A percentile compares a stretch with the other conserved stretches of the same genome.
Evolutionary conservation across 257 asterid genomes (phyloP).

Genomic region (Haberlea rhodopensis): DNA sequence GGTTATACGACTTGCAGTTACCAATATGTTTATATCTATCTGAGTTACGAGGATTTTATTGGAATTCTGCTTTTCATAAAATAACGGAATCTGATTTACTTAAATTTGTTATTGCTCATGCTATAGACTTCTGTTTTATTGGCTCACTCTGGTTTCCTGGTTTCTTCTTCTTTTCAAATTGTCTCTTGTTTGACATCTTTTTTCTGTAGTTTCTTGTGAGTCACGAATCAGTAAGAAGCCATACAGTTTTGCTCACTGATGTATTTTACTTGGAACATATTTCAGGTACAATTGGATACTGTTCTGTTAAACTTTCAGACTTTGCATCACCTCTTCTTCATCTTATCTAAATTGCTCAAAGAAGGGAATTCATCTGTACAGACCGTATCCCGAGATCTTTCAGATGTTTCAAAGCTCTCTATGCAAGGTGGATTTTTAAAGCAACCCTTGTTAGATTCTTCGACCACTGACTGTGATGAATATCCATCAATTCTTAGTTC

Average conservation of each 20-base stretch:
- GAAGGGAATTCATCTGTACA: constrained; percentile 59
- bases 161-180: neutral
- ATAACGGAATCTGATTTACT: constrained; percentile 7
- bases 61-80: constrained; percentile 11
- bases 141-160: constrained; percentile 16
- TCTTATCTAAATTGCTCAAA: constrained; percentile 78
- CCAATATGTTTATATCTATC: constrained; percentile 14
- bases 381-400: constrained; percentile 29
- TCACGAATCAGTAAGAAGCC: constrained; percentile 20
- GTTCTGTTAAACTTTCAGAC: constrained; percentile 66
- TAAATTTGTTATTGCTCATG: constrained; percentile 3
- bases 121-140: constrained; percentile 16
- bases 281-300: constrained; percentile 80
- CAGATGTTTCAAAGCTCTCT: constrained; percentile 44
- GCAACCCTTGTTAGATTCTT: constrained; percentile 52
- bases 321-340: constrained; percentile 87
- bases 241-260: constrained; percentile 23
- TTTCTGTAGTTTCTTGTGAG: constrained; percentile 20
- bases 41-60: constrained; percentile 20
- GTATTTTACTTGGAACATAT: constrained; percentile 18
- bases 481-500: constrained; percentile 44
- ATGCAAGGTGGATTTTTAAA: constrained; percentile 79
- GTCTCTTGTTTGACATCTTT: constrained; percentile 14
- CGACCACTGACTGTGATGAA: constrained; percentile 33
- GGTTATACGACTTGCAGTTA: constrained; percentile 19